phyloP scores from a whole-genome alignment of 495 filamentous ascomycete species.

The Hypoxylon cercidicola region DNA sequence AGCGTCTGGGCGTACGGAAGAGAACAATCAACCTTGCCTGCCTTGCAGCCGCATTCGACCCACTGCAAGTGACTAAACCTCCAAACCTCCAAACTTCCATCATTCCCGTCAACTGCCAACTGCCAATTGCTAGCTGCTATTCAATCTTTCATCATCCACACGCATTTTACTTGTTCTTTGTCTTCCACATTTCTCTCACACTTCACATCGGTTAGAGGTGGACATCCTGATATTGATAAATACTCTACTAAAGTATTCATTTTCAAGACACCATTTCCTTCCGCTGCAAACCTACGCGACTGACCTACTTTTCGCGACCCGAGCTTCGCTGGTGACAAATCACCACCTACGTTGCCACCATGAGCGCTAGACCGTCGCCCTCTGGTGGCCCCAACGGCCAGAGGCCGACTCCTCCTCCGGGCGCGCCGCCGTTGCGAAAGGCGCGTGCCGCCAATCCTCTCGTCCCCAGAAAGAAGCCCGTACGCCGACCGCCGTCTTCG shows the following conservation, averaged over 20 bases:
- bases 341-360: slow-evolving; percentile 13
- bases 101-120: slow-evolving; percentile 5
- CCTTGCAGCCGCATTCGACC: slow-evolving; percentile 25
- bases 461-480: slow-evolving; percentile 69
- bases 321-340: too few relatives aligned
- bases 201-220: neutral
- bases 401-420: slow-evolving; percentile 51
- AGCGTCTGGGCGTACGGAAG: too few relatives aligned
- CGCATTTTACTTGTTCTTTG: neutral
- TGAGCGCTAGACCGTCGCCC: slow-evolving; percentile 69
- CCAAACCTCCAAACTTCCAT: slow-evolving; percentile 19
- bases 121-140: neutral
- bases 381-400: slow-evolving; percentile 55
- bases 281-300: too few relatives aligned
- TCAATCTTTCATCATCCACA: neutral
- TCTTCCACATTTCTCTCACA: neutral
- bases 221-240: neutral
- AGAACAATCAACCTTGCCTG: neutral
- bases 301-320: too few relatives aligned
- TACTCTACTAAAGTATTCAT: too few relatives aligned
- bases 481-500: slow-evolving; percentile 42
- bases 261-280: too few relatives aligned
- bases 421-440: slow-evolving; percentile 52
- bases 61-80: slow-evolving; percentile 8
- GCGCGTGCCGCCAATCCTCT: slow-evolving; percentile 72